Evolutionary conservation across 2,329 filamentous ascomycete genomes (phyloP), one percentile per base, ranked within the genome.

Genomic region (Monosporascus cannonballus): DNA sequence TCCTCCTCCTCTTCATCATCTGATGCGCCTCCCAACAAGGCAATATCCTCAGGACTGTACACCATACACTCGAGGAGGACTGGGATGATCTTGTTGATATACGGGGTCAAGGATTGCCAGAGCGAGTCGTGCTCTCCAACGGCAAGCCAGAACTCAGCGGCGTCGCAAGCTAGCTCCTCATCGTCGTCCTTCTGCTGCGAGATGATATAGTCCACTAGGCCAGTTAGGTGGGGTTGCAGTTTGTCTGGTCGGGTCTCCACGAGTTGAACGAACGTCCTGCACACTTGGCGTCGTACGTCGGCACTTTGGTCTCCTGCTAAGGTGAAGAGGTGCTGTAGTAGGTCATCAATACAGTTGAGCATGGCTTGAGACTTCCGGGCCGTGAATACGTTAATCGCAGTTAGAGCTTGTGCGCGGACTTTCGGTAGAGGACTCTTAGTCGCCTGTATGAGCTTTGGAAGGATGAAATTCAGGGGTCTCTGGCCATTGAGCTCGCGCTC

Each of bases 91-190:
- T 89, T 89, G 59, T 81, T 72, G 52, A 97, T 81, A 66, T 89
- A 89, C 0, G 91, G 91, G 8, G 80, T 84, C 46, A 99, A 76
- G 1, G 84, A 80, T 59, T 84, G 80, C 74, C 90, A 90, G 50
- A 97, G 74, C 54, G 87, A 82, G 42, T 89, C 82, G 66, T 96
- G 90, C 68, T 96, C 94, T 55, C 91, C 92, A 20, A 96, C 86
- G 39, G 90, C 90, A 45, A 99, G 82, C 91, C 95, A 99, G 67
- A 99, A 99, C 69, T 99, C 94, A 5, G 94, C 91, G 8, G 94
- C 94, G 68, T 99, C 94, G 59, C 95, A 85, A 38, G 93, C 91
- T 54, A 99, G 77, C 42, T 97, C 91, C 51, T 92, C 86, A 59
- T 97, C 92, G 25, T 92, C 85, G 57, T 86, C 87, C 69, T 87